Evolutionary conservation across 495 filamentous ascomycete genomes (phyloP), one percentile per base, ranked within the genome.

Genomic region (Sabuloglossum arenarium): DNA sequence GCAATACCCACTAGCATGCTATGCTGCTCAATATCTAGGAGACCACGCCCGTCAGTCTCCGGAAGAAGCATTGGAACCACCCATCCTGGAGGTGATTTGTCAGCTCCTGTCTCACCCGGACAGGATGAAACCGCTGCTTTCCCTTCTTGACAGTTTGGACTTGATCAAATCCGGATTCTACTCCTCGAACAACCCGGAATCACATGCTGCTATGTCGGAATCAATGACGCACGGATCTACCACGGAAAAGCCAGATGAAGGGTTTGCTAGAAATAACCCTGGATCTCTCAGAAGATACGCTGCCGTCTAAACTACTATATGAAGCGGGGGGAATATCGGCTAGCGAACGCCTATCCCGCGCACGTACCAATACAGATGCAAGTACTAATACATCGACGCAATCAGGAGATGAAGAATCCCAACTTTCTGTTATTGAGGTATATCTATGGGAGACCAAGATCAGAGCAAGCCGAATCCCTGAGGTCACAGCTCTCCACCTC

Each of bases 1-100:
- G 31, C 3, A 28, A 0, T 60, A 54, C 31, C 59, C 59, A 11
- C 24, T 60, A 14, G 59, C 59, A 5, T 23, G 32, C 16, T 60
- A 60, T 39, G 59, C 59, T 16, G 59, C 56, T n/a, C 59, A 58
- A 30, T 55, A 58, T 27, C 19, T 60, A n/a, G 59, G 23, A 19
- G 59, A 60, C 2, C 59, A 60, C 37, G 59, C 59, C 19, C 46
- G 59, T 14, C 21, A 60, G 10, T 39, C 4, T 25, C 59, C 59
- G 6, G 56, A 60, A 24, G 59, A 60, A 23, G 25, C 59, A 9
- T 47, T 60, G 11, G 56, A 58, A 1, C 34, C 56, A 34, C 23
- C 56, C 6, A 55, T 55, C 0, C n/a, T 60, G 27, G 46, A 59
- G 24, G 21, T 25, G 14, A 60, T 60, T 25, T 60, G 59, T 24